These are phyloP conservation scores for Erodium trifolium DNA, from an alignment of 441 rosid genomes.

Conservation along the genomic window DNA sequence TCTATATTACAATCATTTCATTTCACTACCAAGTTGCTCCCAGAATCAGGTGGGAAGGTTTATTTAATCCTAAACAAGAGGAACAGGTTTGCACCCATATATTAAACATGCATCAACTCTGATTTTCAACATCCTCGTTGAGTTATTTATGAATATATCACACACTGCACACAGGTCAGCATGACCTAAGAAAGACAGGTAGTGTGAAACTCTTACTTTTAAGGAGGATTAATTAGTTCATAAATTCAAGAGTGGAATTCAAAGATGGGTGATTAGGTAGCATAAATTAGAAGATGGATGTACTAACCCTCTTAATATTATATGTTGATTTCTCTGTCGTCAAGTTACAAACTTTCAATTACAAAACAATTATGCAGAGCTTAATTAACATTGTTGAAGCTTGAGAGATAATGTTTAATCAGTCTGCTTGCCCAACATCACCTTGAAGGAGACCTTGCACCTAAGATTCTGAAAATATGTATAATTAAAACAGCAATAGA, in stretches of 20 bases:
- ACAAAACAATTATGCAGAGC: neutral
- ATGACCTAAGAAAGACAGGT: neutral
- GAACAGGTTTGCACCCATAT: conserved; percentile 1
- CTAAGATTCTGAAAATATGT: neutral
- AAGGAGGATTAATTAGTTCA: neutral
- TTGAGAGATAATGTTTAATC: neutral
- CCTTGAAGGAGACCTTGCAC: conserved; percentile 8
- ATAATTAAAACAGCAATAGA: neutral
- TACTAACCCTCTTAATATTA: neutral
- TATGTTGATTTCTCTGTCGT: neutral
- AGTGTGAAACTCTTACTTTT: conserved; percentile 4
- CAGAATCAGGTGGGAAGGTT: neutral
- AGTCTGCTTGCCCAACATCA: neutral
- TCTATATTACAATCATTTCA: neutral
- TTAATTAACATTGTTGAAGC: neutral
- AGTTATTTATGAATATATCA: neutral
- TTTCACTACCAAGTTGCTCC: neutral
- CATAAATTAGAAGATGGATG: neutral
- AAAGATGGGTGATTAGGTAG: neutral
- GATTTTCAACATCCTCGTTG: neutral
- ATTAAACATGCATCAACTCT: neutral
- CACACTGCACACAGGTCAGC: neutral
- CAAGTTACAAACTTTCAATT: neutral
- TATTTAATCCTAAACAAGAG: neutral
- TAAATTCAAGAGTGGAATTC: neutral